Evolutionary conservation across 2,329 filamentous ascomycete genomes (phyloP).

Genomic region (Colletotrichum gloeosporioides): DNA sequence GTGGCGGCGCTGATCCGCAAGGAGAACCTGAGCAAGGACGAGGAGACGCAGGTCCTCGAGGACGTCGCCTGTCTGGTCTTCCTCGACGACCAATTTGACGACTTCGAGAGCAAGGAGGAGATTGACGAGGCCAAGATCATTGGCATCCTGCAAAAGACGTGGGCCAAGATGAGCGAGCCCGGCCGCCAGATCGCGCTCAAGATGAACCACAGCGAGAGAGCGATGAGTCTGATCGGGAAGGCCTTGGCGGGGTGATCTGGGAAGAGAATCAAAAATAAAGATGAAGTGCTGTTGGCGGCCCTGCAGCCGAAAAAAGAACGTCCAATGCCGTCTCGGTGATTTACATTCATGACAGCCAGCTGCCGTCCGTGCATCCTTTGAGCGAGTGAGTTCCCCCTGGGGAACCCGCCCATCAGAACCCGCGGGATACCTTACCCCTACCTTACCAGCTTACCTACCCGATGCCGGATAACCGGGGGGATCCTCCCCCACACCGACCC

Average conservation of each 20-base stretch:
- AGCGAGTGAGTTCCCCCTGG: constrained; percentile 1
- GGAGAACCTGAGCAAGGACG: constrained; percentile 67
- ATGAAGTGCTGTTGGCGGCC: background rate
- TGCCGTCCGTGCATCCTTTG: background rate
- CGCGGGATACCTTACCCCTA: background rate
- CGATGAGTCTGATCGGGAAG: constrained; percentile 65
- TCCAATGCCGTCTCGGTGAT: background rate
- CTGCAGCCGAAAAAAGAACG: background rate
- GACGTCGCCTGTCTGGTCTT: constrained; percentile 90
- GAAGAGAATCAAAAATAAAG: background rate
- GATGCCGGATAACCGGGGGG: background rate
- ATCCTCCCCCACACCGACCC: background rate
- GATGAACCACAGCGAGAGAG: constrained; percentile 69
- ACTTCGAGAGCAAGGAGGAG: constrained; percentile 71
- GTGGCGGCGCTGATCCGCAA: constrained; percentile 80
- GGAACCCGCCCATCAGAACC: background rate
- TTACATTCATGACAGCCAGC: background rate
- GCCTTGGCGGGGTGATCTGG: constrained; percentile 48
- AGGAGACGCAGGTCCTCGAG: constrained; percentile 77
- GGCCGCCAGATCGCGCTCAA: constrained; percentile 69
- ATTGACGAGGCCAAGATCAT: constrained; percentile 80
- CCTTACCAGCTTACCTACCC: background rate
- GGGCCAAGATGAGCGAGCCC: constrained; percentile 73
- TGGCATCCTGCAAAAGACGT: constrained; percentile 73
- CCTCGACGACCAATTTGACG: constrained; percentile 84